Evolutionary conservation across 148 eudicot species (phyloP), one percentile per base, ranked within the genome.

Genomic region (Linanthus parryae): DNA sequence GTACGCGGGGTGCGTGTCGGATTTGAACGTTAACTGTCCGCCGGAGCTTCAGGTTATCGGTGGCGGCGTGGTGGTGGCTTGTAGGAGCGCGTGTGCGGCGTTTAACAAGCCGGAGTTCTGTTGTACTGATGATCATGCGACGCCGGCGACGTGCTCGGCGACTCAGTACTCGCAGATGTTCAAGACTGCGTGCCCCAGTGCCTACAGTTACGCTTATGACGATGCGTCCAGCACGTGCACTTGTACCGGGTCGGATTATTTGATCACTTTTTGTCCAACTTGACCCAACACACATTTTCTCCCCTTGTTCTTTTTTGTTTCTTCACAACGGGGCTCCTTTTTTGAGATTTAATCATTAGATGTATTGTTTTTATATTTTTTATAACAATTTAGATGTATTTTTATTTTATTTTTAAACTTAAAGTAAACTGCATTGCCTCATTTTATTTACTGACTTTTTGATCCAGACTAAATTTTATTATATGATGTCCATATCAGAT

Each of bases 1-100:
- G 54, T 83, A 85, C 17, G 82, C 70, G 0, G 88, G 88, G 30
- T 83, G 92, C 25, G 64, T 73, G 34, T 70, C 71, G 51, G 92
- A 88, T 58, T 54, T 88, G 72, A 83, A 88, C 76, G 73, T 52
- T 53, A 62, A 36, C 8, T 88, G 96, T 50, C 96, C 92, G 15
- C n/a, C 30, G 5, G 96, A 83, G 77, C 61, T 83, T 14, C 68
- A 66, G 40, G 67, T 73, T 8, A 15, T 2, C 0, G 81, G 68
- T 0, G 70, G 68, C 8, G 90, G 95, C 0, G 69, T 63, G 44
- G 95, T 42, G 17, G 46, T 16, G 8, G 46, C 20, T 8, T 42
- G 46, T 47, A 13, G 28, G n/a, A 79, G 79, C 37, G 90, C 84
- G 0, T 79, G 85, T n/a, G 16, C 50, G 23, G 77, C 73, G 7